These are phyloP conservation scores for Elongisporangium senticosum DNA, from an alignment of 352 stramenopile species.

Conservation along the genomic window DNA sequence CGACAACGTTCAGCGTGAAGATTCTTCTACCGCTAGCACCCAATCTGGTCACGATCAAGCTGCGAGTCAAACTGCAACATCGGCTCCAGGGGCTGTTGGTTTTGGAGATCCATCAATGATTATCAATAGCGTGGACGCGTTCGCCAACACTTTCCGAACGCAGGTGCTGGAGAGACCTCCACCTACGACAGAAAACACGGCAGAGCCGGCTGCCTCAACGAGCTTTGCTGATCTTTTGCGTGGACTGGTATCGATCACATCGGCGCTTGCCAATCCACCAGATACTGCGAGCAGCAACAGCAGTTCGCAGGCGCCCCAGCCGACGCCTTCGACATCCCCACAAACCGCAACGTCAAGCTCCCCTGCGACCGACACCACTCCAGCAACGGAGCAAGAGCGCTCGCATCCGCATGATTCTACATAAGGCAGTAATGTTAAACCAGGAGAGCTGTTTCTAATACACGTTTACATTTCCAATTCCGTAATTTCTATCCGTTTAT, in stretches of 20 bases:
- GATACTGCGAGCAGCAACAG: neutral
- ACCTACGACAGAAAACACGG: neutral
- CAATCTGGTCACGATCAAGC: slow-evolving; percentile 5
- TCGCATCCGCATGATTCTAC: neutral
- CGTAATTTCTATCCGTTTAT: neutral
- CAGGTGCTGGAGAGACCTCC: neutral
- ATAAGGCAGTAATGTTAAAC: neutral
- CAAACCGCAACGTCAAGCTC: neutral
- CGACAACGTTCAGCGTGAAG: neutral
- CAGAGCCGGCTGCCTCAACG: neutral
- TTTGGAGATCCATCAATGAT: neutral
- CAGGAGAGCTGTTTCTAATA: too few relatives aligned
- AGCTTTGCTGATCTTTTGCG: neutral
- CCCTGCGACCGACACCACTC: neutral
- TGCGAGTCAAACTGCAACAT: neutral
- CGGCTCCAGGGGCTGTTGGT: neutral
- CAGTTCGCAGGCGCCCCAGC: neutral
- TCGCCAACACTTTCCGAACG: neutral
- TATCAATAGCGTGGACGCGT: neutral
- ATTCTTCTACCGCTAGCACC: neutral
- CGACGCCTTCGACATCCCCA: neutral
- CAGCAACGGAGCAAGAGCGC: neutral
- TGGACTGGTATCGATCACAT: neutral
- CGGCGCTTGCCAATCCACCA: neutral
- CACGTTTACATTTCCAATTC: too few relatives aligned